These are phyloP conservation scores for Phytophthora citricola DNA, from an alignment of 352 stramenopile species.

Conservation along the genomic window DNA sequence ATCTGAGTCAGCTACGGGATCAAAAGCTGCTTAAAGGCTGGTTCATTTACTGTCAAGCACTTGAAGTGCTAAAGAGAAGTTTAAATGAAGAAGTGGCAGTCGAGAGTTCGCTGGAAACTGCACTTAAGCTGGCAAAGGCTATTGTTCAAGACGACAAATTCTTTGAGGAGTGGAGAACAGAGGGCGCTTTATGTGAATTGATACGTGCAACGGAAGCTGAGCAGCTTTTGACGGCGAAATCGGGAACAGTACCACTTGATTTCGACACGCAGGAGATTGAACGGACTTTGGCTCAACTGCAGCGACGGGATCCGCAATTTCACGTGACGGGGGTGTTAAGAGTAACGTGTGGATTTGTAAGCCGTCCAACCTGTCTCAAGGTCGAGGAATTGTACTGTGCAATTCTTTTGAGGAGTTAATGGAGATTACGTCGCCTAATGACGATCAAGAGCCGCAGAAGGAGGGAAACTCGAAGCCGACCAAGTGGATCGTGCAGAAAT, in stretches of 20 bases:
- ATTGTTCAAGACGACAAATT: slow-evolving; percentile 2
- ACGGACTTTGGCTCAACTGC: slow-evolving; percentile 31
- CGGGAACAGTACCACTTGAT: slow-evolving; percentile 2
- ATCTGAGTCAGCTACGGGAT: slow-evolving; percentile 27
- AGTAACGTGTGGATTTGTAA: slow-evolving; percentile 86
- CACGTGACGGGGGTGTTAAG: slow-evolving; percentile 28
- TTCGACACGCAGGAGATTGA: slow-evolving; percentile 3
- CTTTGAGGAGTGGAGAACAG: slow-evolving; percentile 26
- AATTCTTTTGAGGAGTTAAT: slow-evolving; percentile 43
- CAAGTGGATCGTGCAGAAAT: slow-evolving; percentile 86
- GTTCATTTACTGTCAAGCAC: slow-evolving; percentile 57
- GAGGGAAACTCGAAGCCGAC: not conserved
- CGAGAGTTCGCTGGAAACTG: slow-evolving; percentile 3
- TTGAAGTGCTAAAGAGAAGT: slow-evolving; percentile 48
- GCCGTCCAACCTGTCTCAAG: slow-evolving; percentile 77
- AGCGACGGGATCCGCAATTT: slow-evolving; percentile 52
- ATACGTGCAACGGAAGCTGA: not conserved
- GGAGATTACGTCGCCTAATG: slow-evolving; percentile 10
- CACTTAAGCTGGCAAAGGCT: not conserved
- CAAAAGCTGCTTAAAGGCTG: slow-evolving; percentile 38
- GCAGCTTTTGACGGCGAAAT: not conserved
- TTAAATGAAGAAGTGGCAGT: not conserved
- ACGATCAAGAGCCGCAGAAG: slow-evolving; percentile 1
- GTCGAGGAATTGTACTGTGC: slow-evolving; percentile 68
- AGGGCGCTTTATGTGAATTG: not conserved